Percentiles rank a stretch among this genome's conserved stretches.
phyloP scores from a whole-genome alignment of 257 asterid species.

The Voacanga thouarsii region DNA sequence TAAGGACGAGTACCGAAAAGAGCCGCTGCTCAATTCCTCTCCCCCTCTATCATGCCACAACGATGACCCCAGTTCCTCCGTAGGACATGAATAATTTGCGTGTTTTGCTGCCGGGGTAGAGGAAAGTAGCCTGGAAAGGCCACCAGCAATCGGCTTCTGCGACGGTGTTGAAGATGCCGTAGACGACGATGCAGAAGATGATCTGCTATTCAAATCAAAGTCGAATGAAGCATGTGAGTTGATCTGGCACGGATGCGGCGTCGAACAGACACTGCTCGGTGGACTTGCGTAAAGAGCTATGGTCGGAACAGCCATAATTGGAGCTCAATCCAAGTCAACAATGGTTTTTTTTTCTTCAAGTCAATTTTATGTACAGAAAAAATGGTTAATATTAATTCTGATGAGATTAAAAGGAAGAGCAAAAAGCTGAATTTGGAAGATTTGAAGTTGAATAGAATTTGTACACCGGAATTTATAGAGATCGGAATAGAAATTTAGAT shows the following conservation, averaged over 20 bases:
- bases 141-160: slow-evolving; percentile 55
- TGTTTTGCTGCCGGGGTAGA: slow-evolving; percentile 50
- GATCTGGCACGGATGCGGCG: slow-evolving; percentile 65
- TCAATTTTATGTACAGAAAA: not conserved
- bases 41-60: slow-evolving; percentile 80
- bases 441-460: slow-evolving; percentile 5
- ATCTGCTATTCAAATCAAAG: slow-evolving; percentile 57
- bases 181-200: slow-evolving; percentile 58
- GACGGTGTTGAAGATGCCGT: slow-evolving; percentile 44
- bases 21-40: slow-evolving; percentile 66
- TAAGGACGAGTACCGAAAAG: slow-evolving; percentile 62
- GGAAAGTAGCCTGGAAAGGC: slow-evolving; percentile 60
- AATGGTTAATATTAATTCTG: not conserved
- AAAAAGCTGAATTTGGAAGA: not conserved
- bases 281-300: slow-evolving; percentile 85
- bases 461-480: slow-evolving; percentile 4
- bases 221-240: slow-evolving; percentile 67
- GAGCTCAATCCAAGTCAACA: not conserved
- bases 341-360: not conserved
- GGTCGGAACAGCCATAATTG: slow-evolving; percentile 71
- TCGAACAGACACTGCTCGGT: slow-evolving; percentile 70
- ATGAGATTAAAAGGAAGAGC: not conserved
- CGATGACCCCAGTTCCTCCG: slow-evolving; percentile 69
- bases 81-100: slow-evolving; percentile 48
- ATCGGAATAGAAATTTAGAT: not conserved